A percentile compares a stretch with the other conserved stretches of the same genome.
Evolutionary conservation across 2,329 filamentous ascomycete species (phyloP).

Genomic region (Parastagonospora nodorum): DNA sequence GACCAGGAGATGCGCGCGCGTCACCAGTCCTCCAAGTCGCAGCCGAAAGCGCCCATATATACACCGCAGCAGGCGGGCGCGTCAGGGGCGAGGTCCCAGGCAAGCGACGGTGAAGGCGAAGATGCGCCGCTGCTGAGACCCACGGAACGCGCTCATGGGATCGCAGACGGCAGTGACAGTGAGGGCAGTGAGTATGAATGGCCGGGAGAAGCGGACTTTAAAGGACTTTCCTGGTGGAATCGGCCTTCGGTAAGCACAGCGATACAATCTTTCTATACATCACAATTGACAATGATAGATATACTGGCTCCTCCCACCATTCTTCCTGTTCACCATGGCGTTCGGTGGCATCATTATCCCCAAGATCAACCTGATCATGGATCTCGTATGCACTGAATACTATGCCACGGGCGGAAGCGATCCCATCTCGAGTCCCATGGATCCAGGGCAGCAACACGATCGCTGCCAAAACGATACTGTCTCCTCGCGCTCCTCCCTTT

Average conservation of each 20-base stretch:
- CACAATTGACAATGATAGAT: conserved; percentile 54
- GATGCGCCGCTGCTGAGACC: conserved; percentile 33
- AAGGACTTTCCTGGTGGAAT: conserved; percentile 55
- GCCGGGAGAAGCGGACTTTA: conserved; percentile 46
- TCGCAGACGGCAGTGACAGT: conserved; percentile 9
- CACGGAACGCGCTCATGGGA: conserved; percentile 15
- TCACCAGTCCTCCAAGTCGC: conserved; percentile 11
- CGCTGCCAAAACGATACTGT: conserved; percentile 83
- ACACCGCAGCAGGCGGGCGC: conserved; percentile 13
- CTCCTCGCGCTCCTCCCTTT: conserved; percentile 75
- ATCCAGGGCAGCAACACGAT: conserved; percentile 46
- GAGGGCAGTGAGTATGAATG: conserved; percentile 29
- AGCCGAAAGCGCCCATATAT: conserved; percentile 13
- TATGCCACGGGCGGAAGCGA: conserved; percentile 62
- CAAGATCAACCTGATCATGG: conserved; percentile 83
- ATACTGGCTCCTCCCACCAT: conserved; percentile 81
- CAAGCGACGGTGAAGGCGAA: conserved; percentile 25
- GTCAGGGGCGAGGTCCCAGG: conserved; percentile 18
- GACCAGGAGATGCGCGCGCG: conserved; percentile 30
- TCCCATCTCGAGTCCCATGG: conserved; percentile 45
- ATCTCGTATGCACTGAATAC: conserved; percentile 82
- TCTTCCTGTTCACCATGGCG: conserved; percentile 79
- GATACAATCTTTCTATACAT: background rate
- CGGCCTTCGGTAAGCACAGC: conserved; percentile 53
- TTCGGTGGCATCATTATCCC: conserved; percentile 87